Evolutionary conservation across 1,284 basidiomycete species (phyloP).

Genomic region (Coniferiporia sulphurascens): DNA sequence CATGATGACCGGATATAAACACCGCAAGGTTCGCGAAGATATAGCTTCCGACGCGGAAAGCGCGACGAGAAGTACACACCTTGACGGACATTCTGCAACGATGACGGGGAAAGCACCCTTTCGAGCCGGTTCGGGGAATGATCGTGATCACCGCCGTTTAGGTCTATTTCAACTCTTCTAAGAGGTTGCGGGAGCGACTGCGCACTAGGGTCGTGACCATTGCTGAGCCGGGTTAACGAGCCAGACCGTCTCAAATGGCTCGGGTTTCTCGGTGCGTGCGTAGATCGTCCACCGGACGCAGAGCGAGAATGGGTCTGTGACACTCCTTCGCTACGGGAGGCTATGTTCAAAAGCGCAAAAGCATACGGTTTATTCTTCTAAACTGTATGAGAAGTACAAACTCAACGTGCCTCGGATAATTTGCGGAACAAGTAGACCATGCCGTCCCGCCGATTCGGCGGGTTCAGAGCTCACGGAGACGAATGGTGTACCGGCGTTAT

Average conservation of each 20-base stretch:
- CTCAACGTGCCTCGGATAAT: neutral
- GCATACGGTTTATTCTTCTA: neutral
- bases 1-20: too few species aligned
- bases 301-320: neutral
- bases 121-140: neutral
- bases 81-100: slow-evolving; percentile 7
- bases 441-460: neutral
- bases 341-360: neutral
- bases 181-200: slow-evolving; percentile 5
- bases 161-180: neutral
- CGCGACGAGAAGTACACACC: neutral
- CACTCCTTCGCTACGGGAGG: neutral
- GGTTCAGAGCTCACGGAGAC: neutral
- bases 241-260: slow-evolving; percentile 1
- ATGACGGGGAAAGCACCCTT: neutral
- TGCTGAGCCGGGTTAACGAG: neutral
- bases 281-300: neutral
- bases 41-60: too few species aligned
- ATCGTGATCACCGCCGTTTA: neutral
- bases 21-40: too few species aligned
- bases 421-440: neutral
- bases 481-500: neutral
- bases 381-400: neutral
- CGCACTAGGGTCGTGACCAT: slow-evolving; percentile 1
- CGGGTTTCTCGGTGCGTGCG: neutral